Conservation (phyloP, 1,284 basidiomycete species). For the Boletus semigastroideus region DNA sequence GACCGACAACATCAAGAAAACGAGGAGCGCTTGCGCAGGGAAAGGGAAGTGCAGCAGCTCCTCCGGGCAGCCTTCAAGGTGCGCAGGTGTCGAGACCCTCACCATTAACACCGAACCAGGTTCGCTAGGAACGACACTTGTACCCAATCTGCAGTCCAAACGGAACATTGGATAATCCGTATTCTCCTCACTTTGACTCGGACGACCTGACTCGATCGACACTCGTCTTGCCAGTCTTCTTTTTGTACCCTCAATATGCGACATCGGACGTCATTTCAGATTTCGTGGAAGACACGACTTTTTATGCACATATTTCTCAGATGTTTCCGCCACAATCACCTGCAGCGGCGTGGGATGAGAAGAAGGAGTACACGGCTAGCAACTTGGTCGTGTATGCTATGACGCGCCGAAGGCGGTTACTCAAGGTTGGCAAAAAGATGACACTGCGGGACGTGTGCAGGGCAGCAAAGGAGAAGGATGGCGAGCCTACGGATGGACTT, state of each 20-base stretch:
- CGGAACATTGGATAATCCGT: constrained; percentile 52
- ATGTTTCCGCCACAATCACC: constrained; percentile 79
- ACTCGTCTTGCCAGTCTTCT: constrained; percentile 84
- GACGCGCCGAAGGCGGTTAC: constrained; percentile 70
- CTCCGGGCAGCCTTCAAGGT: constrained; percentile 65
- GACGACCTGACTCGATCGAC: constrained; percentile 55
- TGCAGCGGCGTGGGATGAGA: constrained; percentile 75
- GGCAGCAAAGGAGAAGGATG: constrained; percentile 58
- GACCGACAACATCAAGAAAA: constrained; percentile 52
- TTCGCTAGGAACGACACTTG: constrained; percentile 62
- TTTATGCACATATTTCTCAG: constrained; percentile 72
- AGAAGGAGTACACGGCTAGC: constrained; percentile 67
- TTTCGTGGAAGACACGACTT: constrained; percentile 85
- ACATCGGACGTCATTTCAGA: constrained; percentile 87
- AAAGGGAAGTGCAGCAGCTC: constrained; percentile 45
- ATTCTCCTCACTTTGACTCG: constrained; percentile 61
- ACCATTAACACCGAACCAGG: constrained; percentile 7
- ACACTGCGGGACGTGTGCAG: constrained; percentile 76
- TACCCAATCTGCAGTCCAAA: constrained; percentile 59
- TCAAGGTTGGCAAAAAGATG: constrained; percentile 91
- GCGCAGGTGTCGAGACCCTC: constrained; percentile 22
- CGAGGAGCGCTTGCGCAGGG: constrained; percentile 47
- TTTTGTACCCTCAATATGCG: constrained; percentile 89
- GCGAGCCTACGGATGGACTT: constrained; percentile 72
- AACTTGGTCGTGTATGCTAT: constrained; percentile 83